These are phyloP conservation scores for Saccharomyces uvarum DNA, from an alignment of 1,139 yeast species.

Conservation along the genomic window DNA sequence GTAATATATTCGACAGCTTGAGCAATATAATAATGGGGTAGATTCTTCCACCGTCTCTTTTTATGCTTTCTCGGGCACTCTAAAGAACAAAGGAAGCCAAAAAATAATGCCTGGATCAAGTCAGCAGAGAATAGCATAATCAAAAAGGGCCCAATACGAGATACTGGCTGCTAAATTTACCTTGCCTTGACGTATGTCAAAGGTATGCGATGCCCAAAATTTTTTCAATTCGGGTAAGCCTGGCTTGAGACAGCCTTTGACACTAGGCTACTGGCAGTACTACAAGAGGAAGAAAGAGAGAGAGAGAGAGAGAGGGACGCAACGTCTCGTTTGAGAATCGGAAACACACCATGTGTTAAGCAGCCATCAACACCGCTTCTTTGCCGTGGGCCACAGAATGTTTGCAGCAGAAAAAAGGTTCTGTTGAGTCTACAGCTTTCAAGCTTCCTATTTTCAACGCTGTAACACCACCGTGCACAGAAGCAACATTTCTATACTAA, in stretches of 20 bases:
- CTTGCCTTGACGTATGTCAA: not conserved
- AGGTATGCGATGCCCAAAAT: slow-evolving; percentile 1
- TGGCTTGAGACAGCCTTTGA: not conserved
- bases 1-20: not conserved
- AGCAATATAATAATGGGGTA: not conserved
- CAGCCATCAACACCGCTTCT: not conserved
- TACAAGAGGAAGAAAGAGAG: too few relatives aligned
- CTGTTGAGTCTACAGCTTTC: not conserved
- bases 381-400: not conserved
- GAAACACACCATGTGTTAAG: not conserved
- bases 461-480: not conserved
- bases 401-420: not conserved
- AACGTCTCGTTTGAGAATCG: not conserved
- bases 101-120: not conserved
- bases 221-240: not conserved
- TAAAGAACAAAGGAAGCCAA: not conserved
- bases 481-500: not conserved
- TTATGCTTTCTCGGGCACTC: not conserved
- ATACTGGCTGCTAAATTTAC: not conserved
- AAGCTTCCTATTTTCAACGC: not conserved
- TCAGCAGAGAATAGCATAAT: not conserved
- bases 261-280: not conserved
- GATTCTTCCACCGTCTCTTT: not conserved
- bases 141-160: not conserved
- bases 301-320: too few relatives aligned